These are phyloP conservation scores for Betula pendula DNA, from an alignment of 306 rosid genomes.

Conservation along the genomic window DNA sequence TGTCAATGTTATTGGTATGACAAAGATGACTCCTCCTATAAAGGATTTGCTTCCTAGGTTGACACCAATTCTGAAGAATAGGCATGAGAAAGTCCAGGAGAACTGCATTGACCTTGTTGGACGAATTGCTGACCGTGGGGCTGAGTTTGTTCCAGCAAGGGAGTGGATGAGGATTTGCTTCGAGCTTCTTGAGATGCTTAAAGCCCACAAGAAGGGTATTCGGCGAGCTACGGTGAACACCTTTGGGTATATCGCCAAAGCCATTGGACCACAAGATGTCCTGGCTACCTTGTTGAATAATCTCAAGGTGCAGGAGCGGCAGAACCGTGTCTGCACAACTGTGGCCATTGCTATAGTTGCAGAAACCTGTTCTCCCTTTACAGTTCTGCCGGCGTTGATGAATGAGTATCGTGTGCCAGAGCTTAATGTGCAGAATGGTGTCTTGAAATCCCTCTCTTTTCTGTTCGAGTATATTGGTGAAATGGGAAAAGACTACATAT, in stretches of 20 bases:
- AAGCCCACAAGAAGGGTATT: constrained; percentile 95
- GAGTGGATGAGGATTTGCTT: constrained; percentile 99
- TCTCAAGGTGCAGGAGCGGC: constrained; percentile 93
- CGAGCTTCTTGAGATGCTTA: constrained; percentile 98
- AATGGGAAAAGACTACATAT: constrained; percentile 97
- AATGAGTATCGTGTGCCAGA: constrained; percentile 96
- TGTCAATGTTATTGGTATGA: constrained; percentile 98
- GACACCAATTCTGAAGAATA: constrained; percentile 93
- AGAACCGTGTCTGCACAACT: constrained; percentile 95
- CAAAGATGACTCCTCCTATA: constrained; percentile 98
- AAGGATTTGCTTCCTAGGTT: constrained; percentile 93
- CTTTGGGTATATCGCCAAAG: constrained; percentile 92
- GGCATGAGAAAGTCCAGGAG: constrained; percentile 97
- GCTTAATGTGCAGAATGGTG: constrained; percentile 94
- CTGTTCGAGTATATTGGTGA: constrained; percentile 96
- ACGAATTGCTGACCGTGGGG: constrained; percentile 95
- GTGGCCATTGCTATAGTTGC: constrained; percentile 95
- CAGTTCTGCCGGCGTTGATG: constrained; percentile 93
- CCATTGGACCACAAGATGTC: constrained; percentile 95
- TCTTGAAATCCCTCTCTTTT: constrained; percentile 87
- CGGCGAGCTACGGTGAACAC: constrained; percentile 92
- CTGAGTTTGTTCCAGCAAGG: constrained; percentile 94
- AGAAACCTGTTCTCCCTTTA: constrained; percentile 93
- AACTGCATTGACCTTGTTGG: constrained; percentile 95
- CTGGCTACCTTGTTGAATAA: constrained; percentile 81